A percentile compares a stretch with the other conserved stretches of the same genome.
phyloP scores from a whole-genome alignment of 2,329 filamentous ascomycete species.

The Pseudohalonectria lignicola region DNA sequence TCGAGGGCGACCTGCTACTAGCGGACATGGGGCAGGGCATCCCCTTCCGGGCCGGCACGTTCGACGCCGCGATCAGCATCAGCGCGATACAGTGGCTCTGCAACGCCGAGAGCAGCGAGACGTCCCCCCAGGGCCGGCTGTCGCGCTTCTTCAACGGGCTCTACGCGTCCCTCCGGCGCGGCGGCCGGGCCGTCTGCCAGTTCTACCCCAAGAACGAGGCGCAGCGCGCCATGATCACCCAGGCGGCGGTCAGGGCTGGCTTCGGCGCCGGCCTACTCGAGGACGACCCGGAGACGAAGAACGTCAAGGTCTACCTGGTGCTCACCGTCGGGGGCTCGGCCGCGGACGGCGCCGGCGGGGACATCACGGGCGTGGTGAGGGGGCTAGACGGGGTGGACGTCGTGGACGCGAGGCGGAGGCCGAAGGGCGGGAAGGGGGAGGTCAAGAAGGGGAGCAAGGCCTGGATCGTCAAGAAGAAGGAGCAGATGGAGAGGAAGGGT shows the following conservation, averaged over 20 bases:
- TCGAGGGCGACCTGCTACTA: slow-evolving; percentile 87
- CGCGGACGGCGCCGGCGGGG: slow-evolving; percentile 44
- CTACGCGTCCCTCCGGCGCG: slow-evolving; percentile 72
- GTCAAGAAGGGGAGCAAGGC: slow-evolving; percentile 73
- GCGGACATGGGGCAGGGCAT: slow-evolving; percentile 94
- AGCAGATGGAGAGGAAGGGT: slow-evolving; percentile 88
- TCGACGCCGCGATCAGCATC: slow-evolving; percentile 92
- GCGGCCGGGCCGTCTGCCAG: slow-evolving; percentile 86
- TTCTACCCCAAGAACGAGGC: slow-evolving; percentile 96
- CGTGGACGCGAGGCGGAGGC: slow-evolving; percentile 51
- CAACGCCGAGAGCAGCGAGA: slow-evolving; percentile 84
- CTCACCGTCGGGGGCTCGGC: slow-evolving; percentile 67
- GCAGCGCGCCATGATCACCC: slow-evolving; percentile 85
- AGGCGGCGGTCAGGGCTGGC: slow-evolving; percentile 82
- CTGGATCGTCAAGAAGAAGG: slow-evolving; percentile 80
- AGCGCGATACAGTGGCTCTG: slow-evolving; percentile 98
- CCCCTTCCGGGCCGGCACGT: slow-evolving; percentile 82
- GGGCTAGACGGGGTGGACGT: slow-evolving; percentile 86
- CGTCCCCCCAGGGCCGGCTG: slow-evolving; percentile 66
- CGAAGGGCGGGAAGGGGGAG: slow-evolving; percentile 35
- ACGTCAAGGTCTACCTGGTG: slow-evolving; percentile 90
- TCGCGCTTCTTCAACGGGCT: slow-evolving; percentile 85
- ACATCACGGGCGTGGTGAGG: slow-evolving; percentile 83
- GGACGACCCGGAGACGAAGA: slow-evolving; percentile 94
- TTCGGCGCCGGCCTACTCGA: slow-evolving; percentile 93